Base-by-base conservation (phyloP, 2,329 filamentous ascomycete species). In the Aspergillus novofumigatus region DNA sequence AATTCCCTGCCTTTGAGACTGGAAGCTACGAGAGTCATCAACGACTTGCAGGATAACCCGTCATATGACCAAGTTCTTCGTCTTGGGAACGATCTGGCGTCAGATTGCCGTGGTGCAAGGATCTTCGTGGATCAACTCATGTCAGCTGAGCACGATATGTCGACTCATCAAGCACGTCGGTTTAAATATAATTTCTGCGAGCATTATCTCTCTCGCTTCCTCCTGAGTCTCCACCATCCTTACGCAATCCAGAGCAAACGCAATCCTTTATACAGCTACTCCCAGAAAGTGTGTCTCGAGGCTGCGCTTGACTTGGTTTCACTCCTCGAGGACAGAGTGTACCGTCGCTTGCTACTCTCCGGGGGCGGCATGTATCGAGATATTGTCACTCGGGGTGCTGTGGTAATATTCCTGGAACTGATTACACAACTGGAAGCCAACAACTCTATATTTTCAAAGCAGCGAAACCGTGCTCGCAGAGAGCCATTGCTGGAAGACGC, bases 281-380 rank as follows among this genome's bases (percentile, higher is more conserved):
- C 69, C 1, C 55, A 60, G 6, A 68, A 66, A 47, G 58, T 59
- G 1, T 67, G 65, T 50, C 62, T 71, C 7, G 69, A 69, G 4
- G 54, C 62, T 14, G 62, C 68, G 1, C 52, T 68, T 3, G 64
- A 68, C 17, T 28, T 73, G 1, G 50, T 69, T 5, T 60, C 67
- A 4, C 61, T 71, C 0, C 53, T 67, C 1, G 60, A 66, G 8
- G 65, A 72, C 51, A 21, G 58, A 2, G 52, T 59, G 0, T 73
- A 69, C 53, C 26, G 41, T 28, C 66, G 59, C 3, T 44, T 72
- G 3, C 63, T 71, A 8, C 25, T 61, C 0, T 38, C 58, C 2
- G 70, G 70, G 1, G 66, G 67, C 21, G 70, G 68, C 8, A 65
- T 71, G 56, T 72, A 69, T 52, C 68, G 66, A 17, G 64, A 70